Evolutionary conservation across 129 eudicot genomes (phyloP).

Genomic region (Lactuca saligna): DNA sequence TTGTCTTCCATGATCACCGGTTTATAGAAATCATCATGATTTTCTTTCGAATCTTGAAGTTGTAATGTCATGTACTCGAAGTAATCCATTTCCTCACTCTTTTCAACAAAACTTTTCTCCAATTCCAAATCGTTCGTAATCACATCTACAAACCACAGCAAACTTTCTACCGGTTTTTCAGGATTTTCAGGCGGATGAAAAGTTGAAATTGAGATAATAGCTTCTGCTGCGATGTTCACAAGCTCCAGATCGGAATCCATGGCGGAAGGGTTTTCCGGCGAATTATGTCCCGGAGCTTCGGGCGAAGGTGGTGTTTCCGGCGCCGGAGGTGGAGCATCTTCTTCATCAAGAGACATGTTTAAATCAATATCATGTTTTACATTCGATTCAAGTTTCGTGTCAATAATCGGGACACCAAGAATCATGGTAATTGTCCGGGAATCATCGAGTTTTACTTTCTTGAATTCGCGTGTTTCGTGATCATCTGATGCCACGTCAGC

Average conservation of each 20-base stretch:
- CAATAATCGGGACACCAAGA: constrained; percentile 40
- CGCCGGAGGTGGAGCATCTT: constrained; percentile 39
- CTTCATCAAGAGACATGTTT: constrained; percentile 65
- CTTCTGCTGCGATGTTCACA: constrained; percentile 60
- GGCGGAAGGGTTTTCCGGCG: constrained; percentile 21
- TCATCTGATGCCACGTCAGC: constrained; percentile 21
- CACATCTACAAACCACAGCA: constrained; percentile 65
- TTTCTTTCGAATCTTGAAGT: constrained; percentile 48
- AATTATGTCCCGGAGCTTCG: constrained; percentile 35
- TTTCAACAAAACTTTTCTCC: constrained; percentile 12
- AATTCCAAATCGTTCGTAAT: constrained; percentile 22
- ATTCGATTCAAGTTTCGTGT: constrained; percentile 28
- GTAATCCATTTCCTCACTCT: constrained; percentile 61
- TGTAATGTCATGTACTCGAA: constrained; percentile 78
- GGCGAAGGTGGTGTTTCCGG: constrained; percentile 47
- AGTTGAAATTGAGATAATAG: constrained; percentile 54
- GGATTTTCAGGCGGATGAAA: constrained; percentile 7
- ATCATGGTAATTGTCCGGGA: constrained; percentile 23
- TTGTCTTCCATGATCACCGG: constrained; percentile 31
- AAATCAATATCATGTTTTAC: constrained; percentile 54
- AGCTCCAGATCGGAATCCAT: constrained; percentile 34
- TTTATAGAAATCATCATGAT: constrained; percentile 21
- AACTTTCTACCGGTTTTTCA: constrained; percentile 28
- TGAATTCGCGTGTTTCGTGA: constrained; percentile 15
- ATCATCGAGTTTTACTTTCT: constrained; percentile 22